Base-by-base conservation (phyloP, 148 eudicot genomes). In the Chenopodium album region DNA sequence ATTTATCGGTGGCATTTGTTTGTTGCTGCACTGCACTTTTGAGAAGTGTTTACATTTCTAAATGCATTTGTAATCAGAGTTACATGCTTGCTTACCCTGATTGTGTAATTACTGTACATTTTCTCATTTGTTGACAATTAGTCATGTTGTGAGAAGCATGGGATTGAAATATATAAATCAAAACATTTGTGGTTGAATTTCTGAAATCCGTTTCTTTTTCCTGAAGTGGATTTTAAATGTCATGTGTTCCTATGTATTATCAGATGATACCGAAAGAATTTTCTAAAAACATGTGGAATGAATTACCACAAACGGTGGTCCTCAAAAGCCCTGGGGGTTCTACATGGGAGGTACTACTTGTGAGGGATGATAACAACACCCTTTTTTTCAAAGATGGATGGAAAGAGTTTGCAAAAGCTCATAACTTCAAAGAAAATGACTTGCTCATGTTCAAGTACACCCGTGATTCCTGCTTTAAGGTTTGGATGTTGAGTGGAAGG, bases 191-290 rank as follows among this genome's bases (percentile, higher is more conserved):
- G 62, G 71, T 17, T 28, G 60, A 46, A 66, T 52, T 9, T 22
- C 54, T 68, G 75, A 17, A 16, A 19, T 17, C 28, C 34, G 16
- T 14, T 34, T 8, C n/a, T 28, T 28, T 17, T 26, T 46, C 28
- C 10, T 44, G 2, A 13, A 12, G 12, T 31, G 34, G 7, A 4
- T 48, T 7, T 62, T 62, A 13, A 56, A 9, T 73, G 44, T n/a
- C 16, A 32, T 68, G 26, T 26, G 59, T 59, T 11, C 7, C 0
- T 41, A 31, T 64, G 73, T 20, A 56, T 46, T 20, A 46, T 44
- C 65, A 84, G 86, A 70, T 75, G 75, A 75, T 84, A 32, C 82
- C 86, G 22, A 75, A 83, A 79, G 79, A 74, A 14, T 83, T 83
- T 78, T 75, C 82, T 65, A 82, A 83, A 17, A 74, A 83, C 10